These are phyloP conservation scores for Golubevia sp. DNA, from an alignment of 1,284 basidiomycete species.

Conservation along the genomic window DNA sequence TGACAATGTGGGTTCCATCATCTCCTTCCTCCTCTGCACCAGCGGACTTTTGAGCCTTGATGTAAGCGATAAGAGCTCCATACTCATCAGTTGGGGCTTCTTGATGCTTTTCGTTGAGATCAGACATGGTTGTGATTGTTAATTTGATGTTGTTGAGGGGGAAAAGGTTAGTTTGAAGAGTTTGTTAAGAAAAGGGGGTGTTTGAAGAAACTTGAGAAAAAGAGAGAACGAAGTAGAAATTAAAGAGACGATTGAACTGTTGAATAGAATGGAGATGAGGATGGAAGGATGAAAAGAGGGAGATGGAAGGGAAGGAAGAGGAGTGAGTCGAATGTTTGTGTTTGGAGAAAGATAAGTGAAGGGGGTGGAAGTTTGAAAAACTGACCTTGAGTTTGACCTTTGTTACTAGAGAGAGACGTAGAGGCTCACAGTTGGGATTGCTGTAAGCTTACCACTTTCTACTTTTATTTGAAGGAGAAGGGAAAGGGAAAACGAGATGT, in stretches of 20 bases:
- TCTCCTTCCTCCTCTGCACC: conserved; percentile 36
- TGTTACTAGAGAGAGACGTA: background rate
- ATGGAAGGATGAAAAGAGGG: background rate
- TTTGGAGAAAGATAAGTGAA: background rate
- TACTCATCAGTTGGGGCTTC: conserved; percentile 49
- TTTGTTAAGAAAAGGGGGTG: too few species aligned
- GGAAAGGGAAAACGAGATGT: background rate
- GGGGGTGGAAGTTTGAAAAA: background rate
- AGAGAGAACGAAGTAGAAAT: too few species aligned
- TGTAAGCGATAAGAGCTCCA: conserved; percentile 49
- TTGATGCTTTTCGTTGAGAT: conserved; percentile 17
- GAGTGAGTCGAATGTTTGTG: too few species aligned
- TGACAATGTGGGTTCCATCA: conserved; percentile 40
- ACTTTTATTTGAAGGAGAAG: background rate
- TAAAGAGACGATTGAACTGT: too few species aligned
- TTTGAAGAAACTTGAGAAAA: too few species aligned
- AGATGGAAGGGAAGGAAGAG: background rate
- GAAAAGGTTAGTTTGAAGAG: too few species aligned
- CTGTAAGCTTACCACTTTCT: background rate
- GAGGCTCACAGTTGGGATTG: too few species aligned
- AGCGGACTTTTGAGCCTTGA: conserved; percentile 43
- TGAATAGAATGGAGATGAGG: background rate
- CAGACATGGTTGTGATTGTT: background rate
- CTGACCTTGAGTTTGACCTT: background rate
- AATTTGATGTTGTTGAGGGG: too few species aligned